Evolutionary conservation across 2,329 filamentous ascomycete genomes (phyloP).

Genomic region (Aureobasidium sp.): DNA sequence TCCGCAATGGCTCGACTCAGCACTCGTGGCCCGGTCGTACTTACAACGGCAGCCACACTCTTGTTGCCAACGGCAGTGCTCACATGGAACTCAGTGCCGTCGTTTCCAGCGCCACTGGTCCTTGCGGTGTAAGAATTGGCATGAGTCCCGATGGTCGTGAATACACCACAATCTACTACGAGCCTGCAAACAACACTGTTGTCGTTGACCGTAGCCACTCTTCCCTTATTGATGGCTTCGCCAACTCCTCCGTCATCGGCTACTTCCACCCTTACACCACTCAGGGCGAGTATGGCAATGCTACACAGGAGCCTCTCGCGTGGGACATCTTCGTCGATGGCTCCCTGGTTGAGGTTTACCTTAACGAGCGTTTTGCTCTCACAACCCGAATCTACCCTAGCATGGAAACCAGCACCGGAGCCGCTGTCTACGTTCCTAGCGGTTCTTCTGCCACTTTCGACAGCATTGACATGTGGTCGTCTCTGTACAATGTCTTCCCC

Average conservation of each 20-base stretch:
- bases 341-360: constrained; percentile 40
- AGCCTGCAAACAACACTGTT: constrained; percentile 41
- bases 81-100: constrained; percentile 38
- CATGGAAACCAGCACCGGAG: constrained; percentile 37
- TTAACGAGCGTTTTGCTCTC: constrained; percentile 38
- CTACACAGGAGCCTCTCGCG: constrained; percentile 31
- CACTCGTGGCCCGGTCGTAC: constrained; percentile 22
- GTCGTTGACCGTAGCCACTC: constrained; percentile 39
- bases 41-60: constrained; percentile 25
- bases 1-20: constrained; percentile 29
- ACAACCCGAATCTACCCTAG: constrained; percentile 41
- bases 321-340: constrained; percentile 44
- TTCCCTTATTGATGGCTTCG: constrained; percentile 36
- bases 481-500: constrained; percentile 30
- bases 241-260: constrained; percentile 38
- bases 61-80: constrained; percentile 25
- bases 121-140: constrained; percentile 37
- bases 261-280: constrained; percentile 41
- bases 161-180: constrained; percentile 40
- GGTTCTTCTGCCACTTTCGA: constrained; percentile 31
- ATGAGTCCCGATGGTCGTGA: constrained; percentile 38
- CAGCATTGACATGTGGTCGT: constrained; percentile 31
- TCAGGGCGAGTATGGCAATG: constrained; percentile 21
- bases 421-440: constrained; percentile 36
- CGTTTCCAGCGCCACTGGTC: constrained; percentile 32